phyloP scores from a whole-genome alignment of 306 rosid species.

The Citrullus colocynthis region DNA sequence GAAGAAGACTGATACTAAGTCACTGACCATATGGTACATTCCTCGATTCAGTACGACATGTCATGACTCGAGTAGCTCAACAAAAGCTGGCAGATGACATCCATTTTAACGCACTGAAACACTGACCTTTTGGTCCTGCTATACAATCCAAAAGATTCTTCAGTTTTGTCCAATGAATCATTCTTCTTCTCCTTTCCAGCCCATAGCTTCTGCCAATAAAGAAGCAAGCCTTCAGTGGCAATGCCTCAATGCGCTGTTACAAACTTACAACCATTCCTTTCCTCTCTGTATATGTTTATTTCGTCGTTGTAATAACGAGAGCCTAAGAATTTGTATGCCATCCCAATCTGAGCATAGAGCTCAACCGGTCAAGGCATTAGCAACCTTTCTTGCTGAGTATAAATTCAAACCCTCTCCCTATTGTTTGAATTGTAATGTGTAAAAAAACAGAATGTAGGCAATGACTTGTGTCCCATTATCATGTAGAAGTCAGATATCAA shows the following conservation, averaged over 20 bases:
- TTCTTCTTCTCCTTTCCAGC: background rate
- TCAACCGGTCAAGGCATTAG: background rate
- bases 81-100: background rate
- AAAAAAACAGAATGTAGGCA: too few species aligned
- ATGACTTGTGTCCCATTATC: too few species aligned
- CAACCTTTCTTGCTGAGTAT: background rate
- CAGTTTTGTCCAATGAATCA: background rate
- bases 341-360: background rate
- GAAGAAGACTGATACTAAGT: conserved; percentile 14
- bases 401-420: background rate
- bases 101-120: background rate
- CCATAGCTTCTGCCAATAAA: background rate
- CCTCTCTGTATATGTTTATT: background rate
- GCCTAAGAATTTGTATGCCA: background rate
- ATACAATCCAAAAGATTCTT: background rate
- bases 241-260: background rate
- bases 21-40: background rate
- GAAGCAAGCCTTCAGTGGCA: conserved; percentile 1
- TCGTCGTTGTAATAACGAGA: background rate
- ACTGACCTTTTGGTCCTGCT: background rate
- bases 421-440: background rate
- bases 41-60: background rate
- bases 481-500: too few species aligned
- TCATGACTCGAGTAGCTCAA: background rate
- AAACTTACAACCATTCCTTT: background rate